phyloP scores from a whole-genome alignment of 306 rosid genomes.

The Urtica urens region DNA sequence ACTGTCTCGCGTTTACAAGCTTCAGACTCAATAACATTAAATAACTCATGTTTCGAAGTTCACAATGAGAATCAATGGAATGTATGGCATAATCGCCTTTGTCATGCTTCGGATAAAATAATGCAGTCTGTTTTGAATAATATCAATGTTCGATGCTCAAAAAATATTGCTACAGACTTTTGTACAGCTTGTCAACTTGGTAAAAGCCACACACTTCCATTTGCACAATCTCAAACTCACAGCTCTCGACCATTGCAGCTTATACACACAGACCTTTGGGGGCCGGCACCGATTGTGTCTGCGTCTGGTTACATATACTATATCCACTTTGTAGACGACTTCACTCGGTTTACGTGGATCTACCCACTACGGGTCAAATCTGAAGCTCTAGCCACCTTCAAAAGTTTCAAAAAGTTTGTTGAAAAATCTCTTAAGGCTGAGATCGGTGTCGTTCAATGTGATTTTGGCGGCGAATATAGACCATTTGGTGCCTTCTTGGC shows the following conservation, averaged over 20 bases:
- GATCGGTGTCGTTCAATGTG: background rate
- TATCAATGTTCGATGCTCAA: too few relatives aligned
- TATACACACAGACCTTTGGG: background rate
- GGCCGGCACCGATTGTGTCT: background rate
- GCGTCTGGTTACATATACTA: background rate
- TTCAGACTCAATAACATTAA: conserved; percentile 1
- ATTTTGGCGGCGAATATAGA: background rate
- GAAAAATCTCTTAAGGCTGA: background rate
- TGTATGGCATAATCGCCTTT: too few relatives aligned
- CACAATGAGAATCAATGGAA: too few relatives aligned
- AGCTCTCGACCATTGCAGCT: background rate
- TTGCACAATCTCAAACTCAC: conserved; percentile 8
- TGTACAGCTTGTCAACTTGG: background rate
- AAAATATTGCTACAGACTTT: background rate
- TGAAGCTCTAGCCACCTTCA: background rate
- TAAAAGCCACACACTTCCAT: background rate
- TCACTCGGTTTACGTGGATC: background rate
- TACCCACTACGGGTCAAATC: background rate
- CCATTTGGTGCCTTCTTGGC: background rate
- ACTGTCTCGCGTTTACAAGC: background rate
- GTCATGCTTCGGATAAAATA: too few relatives aligned
- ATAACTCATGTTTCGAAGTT: too few relatives aligned
- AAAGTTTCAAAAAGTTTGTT: background rate
- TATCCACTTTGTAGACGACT: background rate
- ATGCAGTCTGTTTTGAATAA: too few relatives aligned